phyloP scores from a whole-genome alignment of 192 early-diverging fungal species.

The Backusella liffmaniae region DNA sequence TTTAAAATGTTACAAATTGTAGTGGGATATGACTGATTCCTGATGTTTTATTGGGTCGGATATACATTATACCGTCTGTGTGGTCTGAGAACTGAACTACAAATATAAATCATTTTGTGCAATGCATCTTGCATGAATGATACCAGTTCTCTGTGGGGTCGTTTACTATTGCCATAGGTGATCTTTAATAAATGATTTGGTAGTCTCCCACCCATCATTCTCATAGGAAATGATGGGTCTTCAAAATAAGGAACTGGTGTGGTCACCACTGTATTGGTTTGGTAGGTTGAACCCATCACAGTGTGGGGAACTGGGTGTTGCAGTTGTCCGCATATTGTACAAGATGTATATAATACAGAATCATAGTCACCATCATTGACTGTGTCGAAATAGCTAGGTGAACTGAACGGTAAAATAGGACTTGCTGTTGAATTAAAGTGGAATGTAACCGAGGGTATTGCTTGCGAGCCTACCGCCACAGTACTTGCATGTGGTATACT shows the following conservation, averaged over 20 bases:
- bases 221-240: neutral
- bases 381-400: neutral
- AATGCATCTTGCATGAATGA: conserved; percentile 3
- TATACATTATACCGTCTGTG: neutral
- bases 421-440: neutral
- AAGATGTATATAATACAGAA: neutral
- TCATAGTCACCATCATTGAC: neutral
- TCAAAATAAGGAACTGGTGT: neutral
- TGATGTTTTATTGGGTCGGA: neutral
- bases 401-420: neutral
- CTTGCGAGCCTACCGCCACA: neutral
- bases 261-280: neutral
- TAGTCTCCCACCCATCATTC: neutral
- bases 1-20: neutral
- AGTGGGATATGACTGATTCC: neutral
- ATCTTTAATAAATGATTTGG: neutral
- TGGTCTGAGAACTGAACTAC: neutral
- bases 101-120: neutral
- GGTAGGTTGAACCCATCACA: neutral
- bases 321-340: neutral
- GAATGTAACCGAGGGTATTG: neutral
- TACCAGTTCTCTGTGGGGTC: neutral
- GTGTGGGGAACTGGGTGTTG: neutral
- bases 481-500: neutral
- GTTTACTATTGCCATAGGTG: neutral